Conservation (phyloP, 1,139 yeast genomes). For the Candida tropicalis region DNA sequence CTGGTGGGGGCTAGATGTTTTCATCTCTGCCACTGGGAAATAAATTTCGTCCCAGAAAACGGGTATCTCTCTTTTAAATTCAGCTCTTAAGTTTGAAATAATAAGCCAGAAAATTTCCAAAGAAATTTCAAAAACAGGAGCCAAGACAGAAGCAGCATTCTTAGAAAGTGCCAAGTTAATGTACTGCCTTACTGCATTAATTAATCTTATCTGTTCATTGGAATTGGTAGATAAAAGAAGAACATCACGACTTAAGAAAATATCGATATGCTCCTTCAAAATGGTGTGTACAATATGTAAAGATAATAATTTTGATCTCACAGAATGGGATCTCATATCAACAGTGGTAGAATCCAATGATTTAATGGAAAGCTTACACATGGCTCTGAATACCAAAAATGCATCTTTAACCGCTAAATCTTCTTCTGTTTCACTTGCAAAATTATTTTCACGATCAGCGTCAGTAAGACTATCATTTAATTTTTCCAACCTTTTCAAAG, state of each 20-base stretch:
- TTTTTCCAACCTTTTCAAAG: conserved; percentile 60
- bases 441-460: conserved; percentile 50
- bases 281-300: conserved; percentile 87
- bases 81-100: conserved; percentile 78
- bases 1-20: conserved; percentile 89
- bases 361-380: conserved; percentile 91
- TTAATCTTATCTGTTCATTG: conserved; percentile 61
- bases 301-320: conserved; percentile 86
- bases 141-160: conserved; percentile 89
- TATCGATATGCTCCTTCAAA: conserved; percentile 80
- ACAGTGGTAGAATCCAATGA: conserved; percentile 67
- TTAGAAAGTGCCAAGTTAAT: conserved; percentile 80
- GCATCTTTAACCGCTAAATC: conserved; percentile 87
- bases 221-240: conserved; percentile 59
- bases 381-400: conserved; percentile 86
- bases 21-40: conserved; percentile 91
- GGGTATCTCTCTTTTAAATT: conserved; percentile 90
- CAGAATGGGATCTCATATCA: conserved; percentile 90
- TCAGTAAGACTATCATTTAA: conserved; percentile 53
- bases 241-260: conserved; percentile 69
- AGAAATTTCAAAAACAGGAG: conserved; percentile 90
- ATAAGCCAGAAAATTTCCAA: conserved; percentile 93
- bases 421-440: conserved; percentile 51
- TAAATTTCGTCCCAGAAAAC: conserved; percentile 92
- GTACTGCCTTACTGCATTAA: conserved; percentile 84